A percentile compares a stretch with the other conserved stretches of the same genome.
These are phyloP conservation scores for Leccinum subgranulosum DNA, from an alignment of 768 basidiomycete genomes.

Conservation along the genomic window DNA sequence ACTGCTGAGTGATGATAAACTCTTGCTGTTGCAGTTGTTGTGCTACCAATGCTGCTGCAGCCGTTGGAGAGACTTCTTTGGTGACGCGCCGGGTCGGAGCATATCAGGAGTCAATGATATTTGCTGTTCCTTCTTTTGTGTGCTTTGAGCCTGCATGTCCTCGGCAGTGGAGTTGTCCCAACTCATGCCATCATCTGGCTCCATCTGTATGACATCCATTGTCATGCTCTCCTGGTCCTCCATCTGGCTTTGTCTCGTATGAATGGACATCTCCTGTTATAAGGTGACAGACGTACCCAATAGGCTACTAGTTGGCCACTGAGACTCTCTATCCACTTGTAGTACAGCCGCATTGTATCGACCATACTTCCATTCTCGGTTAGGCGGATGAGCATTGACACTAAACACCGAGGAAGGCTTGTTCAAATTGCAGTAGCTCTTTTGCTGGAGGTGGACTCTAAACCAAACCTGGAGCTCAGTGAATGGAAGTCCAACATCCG, in stretches of 20 bases:
- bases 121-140: conserved; percentile 23
- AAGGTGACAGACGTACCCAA: no score
- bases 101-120: conserved; percentile 30
- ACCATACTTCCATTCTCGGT: no score
- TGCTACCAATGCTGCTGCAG: conserved; percentile 1
- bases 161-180: conserved; percentile 78
- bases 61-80: conserved; percentile 18
- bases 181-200: conserved; percentile 80
- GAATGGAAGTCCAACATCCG: no score
- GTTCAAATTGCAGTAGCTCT: no score
- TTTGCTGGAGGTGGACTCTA: no score
- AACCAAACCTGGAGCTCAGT: no score
- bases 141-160: conserved; percentile 39
- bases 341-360: no score
- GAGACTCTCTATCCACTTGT: no score
- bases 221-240: conserved; percentile 29
- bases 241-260: conserved; percentile 36
- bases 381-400: no score
- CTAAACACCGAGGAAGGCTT: no score
- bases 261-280: conserved; percentile 41
- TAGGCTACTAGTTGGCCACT: no score
- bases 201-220: conserved; percentile 42
- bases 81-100: conserved; percentile 34
- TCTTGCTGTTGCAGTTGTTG: conserved; percentile 29
- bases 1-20: conserved; percentile 29